These are phyloP conservation scores for Holtermanniella nyarrowii DNA, from an alignment of 768 basidiomycete species.

Conservation along the genomic window DNA sequence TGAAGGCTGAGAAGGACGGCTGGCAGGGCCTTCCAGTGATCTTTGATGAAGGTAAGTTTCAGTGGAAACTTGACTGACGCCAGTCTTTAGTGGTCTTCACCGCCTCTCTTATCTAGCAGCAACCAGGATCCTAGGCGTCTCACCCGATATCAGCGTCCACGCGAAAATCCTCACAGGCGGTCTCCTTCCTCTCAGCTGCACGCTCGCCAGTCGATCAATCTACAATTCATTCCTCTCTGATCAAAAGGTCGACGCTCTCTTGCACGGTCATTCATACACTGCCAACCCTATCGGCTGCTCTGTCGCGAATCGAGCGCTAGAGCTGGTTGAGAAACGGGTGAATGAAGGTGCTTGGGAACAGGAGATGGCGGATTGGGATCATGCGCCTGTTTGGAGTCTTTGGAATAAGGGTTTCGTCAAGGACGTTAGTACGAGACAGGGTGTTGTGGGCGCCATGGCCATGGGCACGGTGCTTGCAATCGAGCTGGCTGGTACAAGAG, in stretches of 20 bases:
- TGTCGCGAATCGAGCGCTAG: constrained; percentile 71
- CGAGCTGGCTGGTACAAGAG: constrained; percentile 52
- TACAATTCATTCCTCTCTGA: constrained; percentile 69
- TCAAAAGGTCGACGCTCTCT: constrained; percentile 68
- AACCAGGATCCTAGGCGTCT: constrained; percentile 51
- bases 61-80: background rate
- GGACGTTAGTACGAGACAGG: constrained; percentile 49
- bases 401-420: constrained; percentile 70
- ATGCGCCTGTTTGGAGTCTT: constrained; percentile 60
- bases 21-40: constrained; percentile 77
- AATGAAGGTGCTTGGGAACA: constrained; percentile 51
- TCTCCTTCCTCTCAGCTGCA: constrained; percentile 72
- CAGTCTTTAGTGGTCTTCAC: constrained; percentile 81
- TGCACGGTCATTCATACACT: constrained; percentile 94
- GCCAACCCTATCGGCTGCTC: constrained; percentile 89
- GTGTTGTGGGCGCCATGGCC: constrained; percentile 69
- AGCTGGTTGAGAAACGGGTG: constrained; percentile 51
- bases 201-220: constrained; percentile 67
- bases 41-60: constrained; percentile 60
- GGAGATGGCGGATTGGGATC: constrained; percentile 55
- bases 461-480: constrained; percentile 77
- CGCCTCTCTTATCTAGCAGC: constrained; percentile 67
- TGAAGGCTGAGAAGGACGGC: constrained; percentile 12
- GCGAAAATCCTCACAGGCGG: constrained; percentile 94
- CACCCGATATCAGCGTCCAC: constrained; percentile 79